Base-by-base conservation (phyloP, 148 eudicot genomes). In the Arbutus unedo region DNA sequence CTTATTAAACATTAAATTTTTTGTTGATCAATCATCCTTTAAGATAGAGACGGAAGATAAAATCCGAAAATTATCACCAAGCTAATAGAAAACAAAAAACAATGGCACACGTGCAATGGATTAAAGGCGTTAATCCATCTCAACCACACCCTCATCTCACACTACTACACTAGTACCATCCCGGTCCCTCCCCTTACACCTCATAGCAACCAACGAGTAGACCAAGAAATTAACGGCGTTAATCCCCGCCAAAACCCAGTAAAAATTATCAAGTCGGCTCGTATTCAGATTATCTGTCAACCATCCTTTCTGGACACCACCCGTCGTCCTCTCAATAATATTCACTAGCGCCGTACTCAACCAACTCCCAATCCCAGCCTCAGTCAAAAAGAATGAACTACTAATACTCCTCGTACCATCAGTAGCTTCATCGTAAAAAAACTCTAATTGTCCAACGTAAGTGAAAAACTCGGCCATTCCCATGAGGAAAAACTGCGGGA, bases 191-290 rank as follows among this genome's bases (percentile, higher is more conserved):
- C 92, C 92, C 85, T 84, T 88, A 5, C 85, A 88, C 50, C 70
- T 19, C 85, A 84, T 4, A 47, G 92, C 83, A 18, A 90, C 89
- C 83, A 53, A 48, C 75, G 88, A 57, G 67, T 82, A 90, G 8
- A 85, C 77, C 53, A 85, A 78, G 84, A 90, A 88, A 56, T 85
- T 90, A 55, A 84, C 81, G 2, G 15, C 82, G 72, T 83, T 90
- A 23, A 90, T 84, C 23, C 62, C 88, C 14, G 94, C 85, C 85
- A 95, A 85, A 11, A 95, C 55, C 97, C 91, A 93, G 79, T 93
- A 95, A 53, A 92, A 93, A 76, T 90, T 85, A 87, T 95, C 98
- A 15, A 93, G 86, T 81, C 79, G 87, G 8, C 91, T 91, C 11
- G 73, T 51, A 68, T 92, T 91, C 23, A 93, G 71, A 81, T 87